Evolutionary conservation across 108 stramenopile genomes (phyloP), one percentile per base, ranked within the genome.

Genomic region (Cylindrotheca closterium): DNA sequence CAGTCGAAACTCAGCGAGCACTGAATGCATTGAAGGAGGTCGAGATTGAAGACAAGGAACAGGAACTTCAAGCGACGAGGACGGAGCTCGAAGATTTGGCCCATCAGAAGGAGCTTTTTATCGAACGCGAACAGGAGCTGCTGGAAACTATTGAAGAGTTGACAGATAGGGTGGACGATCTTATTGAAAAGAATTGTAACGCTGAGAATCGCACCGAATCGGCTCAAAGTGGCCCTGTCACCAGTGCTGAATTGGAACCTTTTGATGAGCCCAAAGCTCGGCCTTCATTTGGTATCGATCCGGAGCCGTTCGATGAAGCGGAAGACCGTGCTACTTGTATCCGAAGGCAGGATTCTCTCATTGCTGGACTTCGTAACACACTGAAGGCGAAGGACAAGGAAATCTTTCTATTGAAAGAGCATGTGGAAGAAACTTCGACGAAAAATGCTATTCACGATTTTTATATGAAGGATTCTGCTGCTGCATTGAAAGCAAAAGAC

Each of bases 81-180:
- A 42, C 46, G 1, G 48, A 58, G 2, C 55, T 74, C 3, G 60
- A 62, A 27, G 56, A 30, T 18, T 53, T 74, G 12, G 37, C 62
- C 33, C 67, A 62, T 26, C 65, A 74, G 30, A 65, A 58, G 33
- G 66, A 55, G n/a, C 1, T 46, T 47, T 50, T 58, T 12, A 5
- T 30, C 3, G 60, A 74, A 30, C 47, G 66, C 12, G 56, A 74
- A 54, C 55, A 57, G 12, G 73, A 67, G 33, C 30, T 67, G 1
- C 22, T 50, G 23, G 66, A 74, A 50, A 74, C 73, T n/a, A 74
- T 67, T 45, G 24, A 67, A 5, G 63, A 67, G 48, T 55, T 74
- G 32, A 74, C 67, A 28, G 27, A 32, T 7, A 66, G 67, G 51
- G 47, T 74, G 23, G 73, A 67, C 65, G 60, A 56, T 15, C 55